Conservation (phyloP, 1,284 basidiomycete species). For the Ustilago esculenta region DNA sequence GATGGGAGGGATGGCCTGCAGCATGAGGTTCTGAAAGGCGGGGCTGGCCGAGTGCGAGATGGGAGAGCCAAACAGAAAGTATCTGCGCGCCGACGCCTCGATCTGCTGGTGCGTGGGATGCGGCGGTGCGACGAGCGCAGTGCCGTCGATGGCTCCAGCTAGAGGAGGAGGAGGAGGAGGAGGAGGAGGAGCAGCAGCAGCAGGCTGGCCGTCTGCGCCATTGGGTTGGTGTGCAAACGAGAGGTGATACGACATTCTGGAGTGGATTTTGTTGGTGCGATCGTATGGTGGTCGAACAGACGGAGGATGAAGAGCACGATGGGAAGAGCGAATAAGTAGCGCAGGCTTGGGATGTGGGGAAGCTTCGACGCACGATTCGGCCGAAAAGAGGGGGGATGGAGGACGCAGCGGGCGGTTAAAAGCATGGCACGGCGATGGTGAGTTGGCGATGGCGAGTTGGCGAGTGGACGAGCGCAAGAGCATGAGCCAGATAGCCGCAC, state of each 20-base stretch:
- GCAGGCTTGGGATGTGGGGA: no score
- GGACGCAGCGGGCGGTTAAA: no score
- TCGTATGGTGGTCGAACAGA: neutral
- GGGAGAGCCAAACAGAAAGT: conserved; percentile 51
- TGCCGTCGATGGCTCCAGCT: neutral
- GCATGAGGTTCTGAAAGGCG: conserved; percentile 52
- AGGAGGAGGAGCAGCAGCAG: no score
- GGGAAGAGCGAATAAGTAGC: no score
- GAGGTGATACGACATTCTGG: conserved; percentile 28
- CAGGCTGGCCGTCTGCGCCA: neutral
- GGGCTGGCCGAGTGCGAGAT: conserved; percentile 56
- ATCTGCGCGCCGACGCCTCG: conserved; percentile 29
- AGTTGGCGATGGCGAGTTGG: no score
- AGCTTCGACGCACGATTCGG: no score
- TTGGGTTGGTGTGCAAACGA: conserved; percentile 14
- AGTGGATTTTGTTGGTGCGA: neutral
- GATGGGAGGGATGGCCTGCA: conserved; percentile 36
- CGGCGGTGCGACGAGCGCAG: conserved; percentile 16
- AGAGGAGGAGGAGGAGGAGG: no score
- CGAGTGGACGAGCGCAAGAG: no score
- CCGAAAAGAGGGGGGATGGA: no score
- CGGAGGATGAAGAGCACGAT: neutral
- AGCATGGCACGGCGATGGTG: no score
- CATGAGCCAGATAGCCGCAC: no score
- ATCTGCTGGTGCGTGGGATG: conserved; percentile 48